Base-by-base conservation (phyloP, 306 rosid genomes). In the Ziziphus jujuba region DNA sequence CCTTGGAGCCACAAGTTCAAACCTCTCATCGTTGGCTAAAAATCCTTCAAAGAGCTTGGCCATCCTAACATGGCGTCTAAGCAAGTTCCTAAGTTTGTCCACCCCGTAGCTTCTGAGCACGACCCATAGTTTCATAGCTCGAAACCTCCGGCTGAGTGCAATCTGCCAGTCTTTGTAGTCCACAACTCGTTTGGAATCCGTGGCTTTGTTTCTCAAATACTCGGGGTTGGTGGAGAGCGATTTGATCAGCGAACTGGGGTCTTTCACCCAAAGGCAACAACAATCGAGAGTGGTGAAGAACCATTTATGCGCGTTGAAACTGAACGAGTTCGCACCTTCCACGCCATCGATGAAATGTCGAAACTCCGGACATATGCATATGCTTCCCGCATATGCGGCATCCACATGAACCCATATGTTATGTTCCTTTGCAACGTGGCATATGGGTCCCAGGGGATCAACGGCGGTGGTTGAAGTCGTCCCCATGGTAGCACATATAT, bases 141-240 rank as follows among this genome's bases (percentile, higher is more conserved):
- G 76, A 15, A 76, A 76, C 33, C 45, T 58, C 9, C 76, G 65
- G 51, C 80, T 70, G 2, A 76, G 62, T 0, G 76, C 14, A 11
- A 76, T 58, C 47, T 76, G 76, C 76, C 80, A 76, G 51, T 70
- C 80, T 58, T 76, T 76, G 38, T 76, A 76, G 67, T 76, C 76
- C 16, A 76, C 68, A 16, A 76, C 72, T 38, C 50, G 63, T 7
- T 52, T 61, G 4, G 63, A 70, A 17, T 70, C 72, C 0, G 75
- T 9, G n/a, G 76, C 72, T 23, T 57, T 76, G 55, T 76, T 76
- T 48, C 62, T 72, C 50, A 76, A 66, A 25, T 0, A 70, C 56
- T 76, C 80, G 7, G 72, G 80, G 56, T 64, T 22, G 0, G 59
- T 56, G 7, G 65, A 63, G 6, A 72, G 44, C 6, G 77, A 56